Conservation (phyloP, 768 basidiomycete genomes). For the Boletus patriciae region DNA sequence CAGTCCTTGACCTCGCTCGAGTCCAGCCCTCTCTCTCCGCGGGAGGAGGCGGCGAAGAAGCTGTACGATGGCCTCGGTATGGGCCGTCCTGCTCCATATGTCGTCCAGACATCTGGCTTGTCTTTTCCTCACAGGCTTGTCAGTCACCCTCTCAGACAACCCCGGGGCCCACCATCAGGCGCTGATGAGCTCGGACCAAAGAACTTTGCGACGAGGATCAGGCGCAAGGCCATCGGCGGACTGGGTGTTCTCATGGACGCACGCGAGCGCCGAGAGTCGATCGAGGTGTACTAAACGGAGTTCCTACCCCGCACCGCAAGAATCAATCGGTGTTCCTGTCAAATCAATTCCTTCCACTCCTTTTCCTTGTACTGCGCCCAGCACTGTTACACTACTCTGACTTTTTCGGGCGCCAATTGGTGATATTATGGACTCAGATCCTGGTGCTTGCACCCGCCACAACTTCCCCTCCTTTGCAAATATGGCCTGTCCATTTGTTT, state of each 20-base stretch:
- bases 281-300: constrained; percentile 61
- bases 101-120: constrained; percentile 19
- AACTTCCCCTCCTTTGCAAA: constrained; percentile 28
- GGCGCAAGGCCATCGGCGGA: constrained; percentile 81
- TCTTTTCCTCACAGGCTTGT: constrained; percentile 51
- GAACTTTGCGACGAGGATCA: constrained; percentile 85
- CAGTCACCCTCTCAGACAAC: constrained; percentile 80
- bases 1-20: constrained; percentile 62
- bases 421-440: constrained; percentile 22
- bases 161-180: constrained; percentile 83
- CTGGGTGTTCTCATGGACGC: constrained; percentile 78
- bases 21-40: constrained; percentile 65
- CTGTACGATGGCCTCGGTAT: constrained; percentile 88
- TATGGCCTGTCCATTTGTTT: constrained; percentile 22
- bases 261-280: constrained; percentile 72
- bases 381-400: constrained; percentile 15
- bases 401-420: constrained; percentile 8
- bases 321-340: constrained; percentile 12
- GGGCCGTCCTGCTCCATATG: constrained; percentile 57
- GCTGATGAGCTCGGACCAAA: constrained; percentile 84
- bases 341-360: constrained; percentile 21
- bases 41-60: constrained; percentile 86
- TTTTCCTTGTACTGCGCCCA: constrained; percentile 14
- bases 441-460: constrained; percentile 27
- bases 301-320: constrained; percentile 6